Evolutionary conservation across 495 filamentous ascomycete genomes (phyloP).

Genomic region (Penicillium roqueforti): DNA sequence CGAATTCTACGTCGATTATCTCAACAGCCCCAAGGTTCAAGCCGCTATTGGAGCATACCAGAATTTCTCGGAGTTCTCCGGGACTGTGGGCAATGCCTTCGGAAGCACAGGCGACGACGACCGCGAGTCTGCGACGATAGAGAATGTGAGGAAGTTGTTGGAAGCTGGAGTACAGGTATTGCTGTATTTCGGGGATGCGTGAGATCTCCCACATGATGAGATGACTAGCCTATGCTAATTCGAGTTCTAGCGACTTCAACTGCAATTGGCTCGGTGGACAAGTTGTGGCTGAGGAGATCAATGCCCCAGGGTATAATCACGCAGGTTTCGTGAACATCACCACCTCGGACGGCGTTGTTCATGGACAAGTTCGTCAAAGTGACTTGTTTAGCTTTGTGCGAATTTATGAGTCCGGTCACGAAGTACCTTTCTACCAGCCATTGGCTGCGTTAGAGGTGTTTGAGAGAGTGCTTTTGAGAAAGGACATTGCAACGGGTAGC

Average conservation of each 20-base stretch:
- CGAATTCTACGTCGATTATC: slow-evolving; percentile 53
- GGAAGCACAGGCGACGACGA: slow-evolving; percentile 54
- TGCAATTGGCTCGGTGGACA: slow-evolving; percentile 58
- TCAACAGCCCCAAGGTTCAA: slow-evolving; percentile 54
- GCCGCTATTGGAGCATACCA: slow-evolving; percentile 55
- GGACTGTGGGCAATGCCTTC: slow-evolving; percentile 49
- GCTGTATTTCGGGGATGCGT: slow-evolving; percentile 57
- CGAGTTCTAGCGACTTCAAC: slow-evolving; percentile 48
- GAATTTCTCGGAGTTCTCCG: slow-evolving; percentile 50
- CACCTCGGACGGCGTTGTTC: slow-evolving; percentile 52
- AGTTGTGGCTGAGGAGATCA: slow-evolving; percentile 45
- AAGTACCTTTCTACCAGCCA: slow-evolving; percentile 67
- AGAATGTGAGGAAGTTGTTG: slow-evolving; percentile 48
- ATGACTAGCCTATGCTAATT: background rate
- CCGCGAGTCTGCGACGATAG: slow-evolving; percentile 47
- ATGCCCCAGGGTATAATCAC: slow-evolving; percentile 40
- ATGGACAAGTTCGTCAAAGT: slow-evolving; percentile 64
- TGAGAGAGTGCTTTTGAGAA: slow-evolving; percentile 50
- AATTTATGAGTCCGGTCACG: slow-evolving; percentile 67
- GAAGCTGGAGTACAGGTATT: slow-evolving; percentile 48
- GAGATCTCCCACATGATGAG: background rate
- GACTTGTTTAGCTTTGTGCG: slow-evolving; percentile 67
- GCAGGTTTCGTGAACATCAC: slow-evolving; percentile 53
- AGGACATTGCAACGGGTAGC: slow-evolving; percentile 58
- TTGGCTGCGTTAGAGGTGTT: slow-evolving; percentile 57